Conservation (phyloP, 108 stramenopile species). For the Ochromonas danica region DNA sequence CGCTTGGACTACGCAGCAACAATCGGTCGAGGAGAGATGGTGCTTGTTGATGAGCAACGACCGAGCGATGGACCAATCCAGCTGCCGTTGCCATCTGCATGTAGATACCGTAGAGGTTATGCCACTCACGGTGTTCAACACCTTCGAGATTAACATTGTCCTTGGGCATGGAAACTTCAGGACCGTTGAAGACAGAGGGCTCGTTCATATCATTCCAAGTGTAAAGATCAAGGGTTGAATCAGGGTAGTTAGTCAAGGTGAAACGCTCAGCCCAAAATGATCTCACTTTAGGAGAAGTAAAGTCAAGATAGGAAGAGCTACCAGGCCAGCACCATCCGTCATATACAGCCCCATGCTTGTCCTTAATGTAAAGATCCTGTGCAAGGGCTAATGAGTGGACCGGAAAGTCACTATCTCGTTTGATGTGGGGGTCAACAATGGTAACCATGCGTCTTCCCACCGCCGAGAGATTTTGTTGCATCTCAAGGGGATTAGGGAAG, state of each 20-base stretch:
- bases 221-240: conserved; percentile 72
- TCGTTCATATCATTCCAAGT: conserved; percentile 99
- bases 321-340: conserved; percentile 99
- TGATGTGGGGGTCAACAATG: conserved; percentile 99
- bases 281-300: conserved; percentile 83
- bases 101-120: conserved; percentile 97
- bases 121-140: conserved; percentile 98
- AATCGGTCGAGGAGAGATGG: not conserved
- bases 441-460: conserved; percentile 97
- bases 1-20: not conserved
- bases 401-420: conserved; percentile 82
- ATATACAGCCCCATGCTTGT: conserved; percentile 77
- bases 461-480: conserved; percentile 81
- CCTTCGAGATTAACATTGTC: conserved; percentile 77
- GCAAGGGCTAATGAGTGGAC: conserved; percentile 90
- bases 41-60: not conserved
- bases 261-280: conserved; percentile 96
- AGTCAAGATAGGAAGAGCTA: conserved; percentile 95
- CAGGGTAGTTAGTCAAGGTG: conserved; percentile 73
- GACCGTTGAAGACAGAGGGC: conserved; percentile 98
- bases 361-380: conserved; percentile 89
- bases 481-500: conserved; percentile 85
- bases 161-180: conserved; percentile 95
- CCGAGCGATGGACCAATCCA: conserved; percentile 68
- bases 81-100: conserved; percentile 91